These are phyloP conservation scores for Fomitopsis schrenkii DNA, from an alignment of 1,284 basidiomycete genomes.

Conservation along the genomic window DNA sequence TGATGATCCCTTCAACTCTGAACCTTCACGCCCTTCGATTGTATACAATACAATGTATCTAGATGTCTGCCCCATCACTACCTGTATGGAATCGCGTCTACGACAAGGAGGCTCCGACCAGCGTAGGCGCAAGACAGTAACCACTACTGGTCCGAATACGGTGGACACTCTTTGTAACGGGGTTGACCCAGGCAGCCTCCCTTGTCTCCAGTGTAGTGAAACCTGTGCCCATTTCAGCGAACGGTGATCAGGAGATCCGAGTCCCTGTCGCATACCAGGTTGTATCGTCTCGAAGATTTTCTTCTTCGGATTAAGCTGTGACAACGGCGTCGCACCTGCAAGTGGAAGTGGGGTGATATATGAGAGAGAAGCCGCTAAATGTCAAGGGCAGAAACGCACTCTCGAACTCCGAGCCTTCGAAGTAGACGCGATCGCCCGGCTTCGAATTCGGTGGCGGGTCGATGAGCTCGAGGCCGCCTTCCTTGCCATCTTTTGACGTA, in stretches of 20 bases:
- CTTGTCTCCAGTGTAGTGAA: conserved; percentile 84
- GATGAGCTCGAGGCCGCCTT: conserved; percentile 88
- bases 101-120: conserved; percentile 85
- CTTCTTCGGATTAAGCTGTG: conserved; percentile 94
- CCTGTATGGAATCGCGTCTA: conserved; percentile 32
- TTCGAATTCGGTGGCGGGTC: conserved; percentile 83
- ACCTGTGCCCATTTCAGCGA: conserved; percentile 34
- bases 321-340: conserved; percentile 67
- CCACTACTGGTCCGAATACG: conserved; percentile 85
- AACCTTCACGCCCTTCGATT: background rate
- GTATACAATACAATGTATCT: conserved; percentile 12
- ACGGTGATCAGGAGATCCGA: background rate
- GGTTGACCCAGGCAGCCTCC: conserved; percentile 92
- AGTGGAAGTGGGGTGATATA: background rate
- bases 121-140: conserved; percentile 74
- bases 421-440: conserved; percentile 90
- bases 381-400: conserved; percentile 37
- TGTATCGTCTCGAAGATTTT: conserved; percentile 96
- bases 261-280: conserved; percentile 50
- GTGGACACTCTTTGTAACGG: conserved; percentile 76
- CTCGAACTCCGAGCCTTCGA: conserved; percentile 84
- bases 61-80: background rate
- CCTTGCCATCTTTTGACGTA: conserved; percentile 84
- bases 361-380: background rate
- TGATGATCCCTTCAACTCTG: too few relatives aligned